A percentile compares a stretch with the other conserved stretches of the same genome.
These are phyloP conservation scores for Umbelopsis isabellina DNA, from an alignment of 192 early-diverging fungal genomes.

Conservation along the genomic window DNA sequence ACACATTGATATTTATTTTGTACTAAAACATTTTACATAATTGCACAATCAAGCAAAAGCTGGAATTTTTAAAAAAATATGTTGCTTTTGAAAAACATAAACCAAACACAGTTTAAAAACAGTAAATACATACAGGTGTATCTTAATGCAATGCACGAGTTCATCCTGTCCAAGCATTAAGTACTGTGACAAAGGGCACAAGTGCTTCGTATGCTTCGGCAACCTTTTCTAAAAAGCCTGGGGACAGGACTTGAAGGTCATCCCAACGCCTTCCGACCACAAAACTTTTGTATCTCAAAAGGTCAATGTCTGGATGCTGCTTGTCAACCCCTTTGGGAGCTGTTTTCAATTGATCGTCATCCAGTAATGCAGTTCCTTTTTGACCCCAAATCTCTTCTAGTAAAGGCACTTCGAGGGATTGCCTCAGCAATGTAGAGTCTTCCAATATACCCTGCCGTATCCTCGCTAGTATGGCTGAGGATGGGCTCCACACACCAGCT, in stretches of 20 bases:
- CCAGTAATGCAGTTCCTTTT: slow-evolving; percentile 39
- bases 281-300: slow-evolving; percentile 56
- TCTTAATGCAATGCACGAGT: neutral
- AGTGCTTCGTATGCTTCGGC: slow-evolving; percentile 48
- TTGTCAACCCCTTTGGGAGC: slow-evolving; percentile 58
- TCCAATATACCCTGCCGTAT: slow-evolving; percentile 48
- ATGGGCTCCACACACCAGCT: slow-evolving; percentile 53
- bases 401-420: slow-evolving; percentile 46
- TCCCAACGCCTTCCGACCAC: slow-evolving; percentile 47
- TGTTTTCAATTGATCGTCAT: slow-evolving; percentile 50
- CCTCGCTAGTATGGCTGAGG: slow-evolving; percentile 30
- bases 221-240: slow-evolving; percentile 54
- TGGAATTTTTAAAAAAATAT: neutral
- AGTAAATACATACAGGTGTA: neutral
- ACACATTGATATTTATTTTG: neutral
- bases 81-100: neutral
- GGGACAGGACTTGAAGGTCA: slow-evolving; percentile 54
- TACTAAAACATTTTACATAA: neutral
- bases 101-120: neutral
- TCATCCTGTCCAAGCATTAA: slow-evolving; percentile 52
- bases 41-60: neutral
- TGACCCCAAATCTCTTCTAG: slow-evolving; percentile 43
- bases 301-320: slow-evolving; percentile 57
- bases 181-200: slow-evolving; percentile 55
- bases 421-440: slow-evolving; percentile 42